phyloP scores from a whole-genome alignment of 1,284 basidiomycete species.

The Marasmius fiardii region DNA sequence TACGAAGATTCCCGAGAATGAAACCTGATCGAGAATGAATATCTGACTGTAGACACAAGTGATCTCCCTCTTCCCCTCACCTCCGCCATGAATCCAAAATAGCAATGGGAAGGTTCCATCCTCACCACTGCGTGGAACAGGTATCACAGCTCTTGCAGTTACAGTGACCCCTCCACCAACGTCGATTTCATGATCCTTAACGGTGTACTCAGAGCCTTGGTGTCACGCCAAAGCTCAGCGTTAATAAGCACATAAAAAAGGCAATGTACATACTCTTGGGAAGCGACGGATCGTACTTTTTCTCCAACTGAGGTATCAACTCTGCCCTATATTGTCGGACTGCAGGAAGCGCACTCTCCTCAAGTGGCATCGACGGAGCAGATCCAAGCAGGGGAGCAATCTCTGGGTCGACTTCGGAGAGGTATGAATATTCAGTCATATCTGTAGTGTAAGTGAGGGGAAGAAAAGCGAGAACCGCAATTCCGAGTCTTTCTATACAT shows the following conservation, averaged over 20 bases:
- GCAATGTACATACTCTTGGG: not conserved
- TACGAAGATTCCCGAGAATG: not conserved
- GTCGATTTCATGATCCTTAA: not conserved
- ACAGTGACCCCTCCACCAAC: not conserved
- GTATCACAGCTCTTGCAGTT: not conserved
- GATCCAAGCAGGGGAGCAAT: not conserved
- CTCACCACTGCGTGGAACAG: not conserved
- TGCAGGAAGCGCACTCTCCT: not conserved
- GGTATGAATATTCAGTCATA: not conserved
- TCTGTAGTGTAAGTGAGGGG: too few species aligned
- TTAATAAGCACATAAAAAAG: too few species aligned
- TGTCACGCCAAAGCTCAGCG: not conserved
- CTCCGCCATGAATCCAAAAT: conserved; percentile 14
- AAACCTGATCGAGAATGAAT: not conserved
- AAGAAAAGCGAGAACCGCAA: too few species aligned
- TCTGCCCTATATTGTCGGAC: not conserved
- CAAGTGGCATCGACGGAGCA: not conserved
- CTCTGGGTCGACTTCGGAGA: not conserved
- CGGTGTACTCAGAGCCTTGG: not conserved
- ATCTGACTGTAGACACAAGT: not conserved
- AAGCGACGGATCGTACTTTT: not conserved
- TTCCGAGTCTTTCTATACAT: too few species aligned
- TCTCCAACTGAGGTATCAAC: not conserved
- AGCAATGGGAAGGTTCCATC: conserved; percentile 10
- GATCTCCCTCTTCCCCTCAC: not conserved